Base-by-base conservation (phyloP, 495 filamentous ascomycete genomes). In the Eremomyces bilateralis region DNA sequence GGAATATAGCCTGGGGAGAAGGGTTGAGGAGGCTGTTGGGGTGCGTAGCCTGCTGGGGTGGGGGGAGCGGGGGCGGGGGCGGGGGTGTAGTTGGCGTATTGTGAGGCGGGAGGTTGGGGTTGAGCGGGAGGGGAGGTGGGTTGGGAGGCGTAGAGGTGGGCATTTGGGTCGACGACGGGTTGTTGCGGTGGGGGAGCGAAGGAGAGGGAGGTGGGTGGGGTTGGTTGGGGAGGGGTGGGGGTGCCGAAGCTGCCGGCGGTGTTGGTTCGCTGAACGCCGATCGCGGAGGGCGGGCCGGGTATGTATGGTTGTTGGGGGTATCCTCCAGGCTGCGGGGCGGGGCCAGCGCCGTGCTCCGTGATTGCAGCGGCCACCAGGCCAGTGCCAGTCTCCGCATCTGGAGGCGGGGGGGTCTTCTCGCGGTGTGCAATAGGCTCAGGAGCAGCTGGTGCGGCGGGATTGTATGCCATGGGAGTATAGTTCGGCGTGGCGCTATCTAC, bases 331-430 rank as follows among this genome's bases (percentile, higher is more conserved):
- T 38, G 19, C 5, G 41, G 43, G 15, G 36, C 36, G 16, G 21
- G 20, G 20, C 39, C 39, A 10, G 21, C 20, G 1, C 56, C 50
- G 15, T 75, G 61, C 42, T 88, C 81, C 31, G 69, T 61, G 37
- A 64, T 68, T 0, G 73, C 62, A 2, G 78, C 77, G 15, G 69
- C 69, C 31, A 64, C 63, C 6, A 91, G 59, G 2, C 79, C 80
- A 22, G 80, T 82, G 8, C 74, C 71, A 20, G 57, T 56, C 28
- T 59, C 69, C 20, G 73, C 77, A 45, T 85, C 77, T 11, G 66
- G 63, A 20, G 76, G 76, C 4, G 83, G 83, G 5, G 81, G 82
- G 0, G 83, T 92, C 60, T 91, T 88, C 56, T 93, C 82, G 31
- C 83, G 71, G 44, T 83, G 69, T 35, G 71, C 64, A 44, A 90